Evolutionary conservation across 257 asterid genomes (phyloP), one percentile per base, ranked within the genome.

Genomic region (Striga asiatica): DNA sequence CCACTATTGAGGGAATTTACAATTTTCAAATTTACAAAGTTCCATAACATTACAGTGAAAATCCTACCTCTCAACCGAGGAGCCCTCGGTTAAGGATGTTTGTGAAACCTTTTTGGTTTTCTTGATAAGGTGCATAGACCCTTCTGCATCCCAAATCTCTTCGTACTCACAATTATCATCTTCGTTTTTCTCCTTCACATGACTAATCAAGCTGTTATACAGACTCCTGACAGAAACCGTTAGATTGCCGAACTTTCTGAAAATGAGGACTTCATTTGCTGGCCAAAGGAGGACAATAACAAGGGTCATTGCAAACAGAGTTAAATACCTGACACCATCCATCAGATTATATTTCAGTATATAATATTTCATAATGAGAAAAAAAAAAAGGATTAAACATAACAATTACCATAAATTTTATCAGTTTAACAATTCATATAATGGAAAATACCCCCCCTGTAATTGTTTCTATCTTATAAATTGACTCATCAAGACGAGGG

Each of bases 121-220:
- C 78, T 78, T 84, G 77, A 88, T 74, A 12, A 88, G 95, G 81
- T 92, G 98, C 95, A 92, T 88, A 2, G 94, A 58, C 53, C 98
- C 98, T 74, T 92, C 98, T 4, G 97, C 88, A 71, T 82, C 98
- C 98, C 98, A 92, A 6, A 88, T 57, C 76, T 77, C 89, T 67
- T 92, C 98, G 51, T 87, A 88, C 74, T 92, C 95, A 42, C 78
- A 81, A 28, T 65, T 66, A 43, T 88, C 97, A 45, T 91, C 98
- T 21, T 91, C 98, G 8, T 71, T 79, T 71, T 92, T 92, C 74
- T 75, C 93, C 62, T 92, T 92, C 47, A 59, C 49, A 9, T 23
- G 69, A 28, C 41, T 71, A 32, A 71, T 68, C n/a, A 75, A 68
- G 67, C 80, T 72, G 62, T 71, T 70, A 34, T 66, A 64, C 10